These are phyloP conservation scores for Microsporum canis DNA, from an alignment of 2,329 filamentous ascomycete species.

Conservation along the genomic window DNA sequence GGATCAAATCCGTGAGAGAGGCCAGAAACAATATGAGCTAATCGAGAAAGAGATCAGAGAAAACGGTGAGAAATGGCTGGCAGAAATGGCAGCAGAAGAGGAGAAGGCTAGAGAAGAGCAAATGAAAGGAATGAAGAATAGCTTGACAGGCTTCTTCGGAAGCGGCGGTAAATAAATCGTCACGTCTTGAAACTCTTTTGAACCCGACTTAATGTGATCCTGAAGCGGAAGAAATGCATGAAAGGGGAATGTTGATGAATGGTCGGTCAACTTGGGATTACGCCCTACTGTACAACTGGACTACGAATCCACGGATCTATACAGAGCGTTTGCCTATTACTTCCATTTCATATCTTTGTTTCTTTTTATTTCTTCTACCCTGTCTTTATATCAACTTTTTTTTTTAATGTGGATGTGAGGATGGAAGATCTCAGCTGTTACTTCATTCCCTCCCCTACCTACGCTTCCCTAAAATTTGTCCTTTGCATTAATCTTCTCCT, in stretches of 20 bases:
- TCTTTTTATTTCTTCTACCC: neutral
- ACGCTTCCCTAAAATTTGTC: neutral
- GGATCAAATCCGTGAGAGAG: constrained; percentile 84
- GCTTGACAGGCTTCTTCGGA: constrained; percentile 50
- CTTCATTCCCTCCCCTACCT: neutral
- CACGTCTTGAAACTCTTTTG: neutral
- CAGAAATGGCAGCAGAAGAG: constrained; percentile 78
- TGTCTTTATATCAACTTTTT: neutral
- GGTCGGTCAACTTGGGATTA: neutral
- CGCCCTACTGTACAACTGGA: neutral
- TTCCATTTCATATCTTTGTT: neutral
- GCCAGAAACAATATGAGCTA: constrained; percentile 77
- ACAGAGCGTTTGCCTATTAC: neutral
- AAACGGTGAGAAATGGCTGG: constrained; percentile 90
- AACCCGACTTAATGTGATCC: neutral
- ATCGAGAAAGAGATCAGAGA: constrained; percentile 84
- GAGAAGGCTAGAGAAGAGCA: constrained; percentile 84
- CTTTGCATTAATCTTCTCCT: neutral
- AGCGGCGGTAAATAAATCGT: constrained; percentile 11
- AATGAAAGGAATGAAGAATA: constrained; percentile 83
- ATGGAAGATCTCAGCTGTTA: neutral
- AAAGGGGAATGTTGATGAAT: neutral
- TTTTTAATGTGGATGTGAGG: neutral
- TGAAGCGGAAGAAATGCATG: constrained; percentile 3
- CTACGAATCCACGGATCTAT: neutral